phyloP scores from a whole-genome alignment of 148 eudicot genomes.

The Silene latifolia region DNA sequence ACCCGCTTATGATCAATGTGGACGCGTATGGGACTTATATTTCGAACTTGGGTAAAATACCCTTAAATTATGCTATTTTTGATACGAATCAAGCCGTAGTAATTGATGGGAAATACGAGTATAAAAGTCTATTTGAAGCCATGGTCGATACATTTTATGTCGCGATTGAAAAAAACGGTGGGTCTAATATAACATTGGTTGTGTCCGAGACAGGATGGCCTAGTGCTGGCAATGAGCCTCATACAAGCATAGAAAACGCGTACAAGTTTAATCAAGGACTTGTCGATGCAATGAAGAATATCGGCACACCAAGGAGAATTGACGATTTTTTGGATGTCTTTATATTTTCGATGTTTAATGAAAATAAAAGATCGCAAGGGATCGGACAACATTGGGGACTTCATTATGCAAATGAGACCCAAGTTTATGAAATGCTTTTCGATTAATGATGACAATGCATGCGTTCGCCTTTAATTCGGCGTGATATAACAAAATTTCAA shows the following conservation, averaged over 20 bases:
- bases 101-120: slow-evolving; percentile 22
- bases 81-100: background rate
- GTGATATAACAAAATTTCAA: too few relatives aligned
- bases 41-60: background rate
- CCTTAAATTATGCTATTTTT: slow-evolving; percentile 20
- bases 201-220: slow-evolving; percentile 46
- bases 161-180: slow-evolving; percentile 25
- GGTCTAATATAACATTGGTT: background rate
- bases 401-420: slow-evolving; percentile 23
- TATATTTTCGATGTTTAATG: slow-evolving; percentile 42
- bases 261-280: slow-evolving; percentile 24
- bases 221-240: slow-evolving; percentile 27
- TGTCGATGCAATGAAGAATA: slow-evolving; percentile 3
- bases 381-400: slow-evolving; percentile 39
- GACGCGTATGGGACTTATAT: slow-evolving; percentile 12
- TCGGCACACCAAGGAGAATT: slow-evolving; percentile 35
- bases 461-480: too few relatives aligned
- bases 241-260: slow-evolving; percentile 23
- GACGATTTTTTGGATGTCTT: slow-evolving; percentile 25
- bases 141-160: slow-evolving; percentile 31
- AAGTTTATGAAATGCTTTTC: slow-evolving; percentile 11
- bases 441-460: too few relatives aligned
- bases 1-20: slow-evolving; percentile 22
- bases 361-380: slow-evolving; percentile 27
- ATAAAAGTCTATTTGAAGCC: slow-evolving; percentile 34